Evolutionary conservation across 2,329 filamentous ascomycete species (phyloP).

Genomic region (Penicillium corylophilum): DNA sequence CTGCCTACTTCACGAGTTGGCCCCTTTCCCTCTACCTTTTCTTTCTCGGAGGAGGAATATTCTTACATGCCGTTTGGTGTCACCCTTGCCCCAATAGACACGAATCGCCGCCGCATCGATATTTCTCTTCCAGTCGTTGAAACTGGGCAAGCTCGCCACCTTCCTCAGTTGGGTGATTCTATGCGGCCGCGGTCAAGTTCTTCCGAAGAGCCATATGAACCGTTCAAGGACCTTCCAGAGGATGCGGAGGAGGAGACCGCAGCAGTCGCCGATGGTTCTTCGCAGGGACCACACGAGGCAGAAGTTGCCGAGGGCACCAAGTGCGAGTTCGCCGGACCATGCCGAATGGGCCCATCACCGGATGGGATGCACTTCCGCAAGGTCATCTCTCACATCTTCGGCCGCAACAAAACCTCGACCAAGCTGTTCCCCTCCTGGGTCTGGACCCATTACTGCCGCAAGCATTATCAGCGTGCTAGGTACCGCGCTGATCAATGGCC

Average conservation of each 20-base stretch:
- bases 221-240: too few relatives aligned
- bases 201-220: too few relatives aligned
- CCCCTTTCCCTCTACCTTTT: too few relatives aligned
- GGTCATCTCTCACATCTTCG: slow-evolving; percentile 77
- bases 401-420: slow-evolving; percentile 77
- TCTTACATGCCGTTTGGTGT: neutral
- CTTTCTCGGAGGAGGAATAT: too few relatives aligned
- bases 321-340: slow-evolving; percentile 17
- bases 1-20: too few relatives aligned
- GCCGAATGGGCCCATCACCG: slow-evolving; percentile 18
- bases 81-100: neutral
- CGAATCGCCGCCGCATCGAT: neutral
- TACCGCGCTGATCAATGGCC: slow-evolving; percentile 64
- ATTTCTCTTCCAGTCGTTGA: neutral
- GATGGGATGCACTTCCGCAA: slow-evolving; percentile 60
- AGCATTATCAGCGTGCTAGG: slow-evolving; percentile 75
- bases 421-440: slow-evolving; percentile 65
- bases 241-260: too few relatives aligned
- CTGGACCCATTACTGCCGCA: slow-evolving; percentile 77
- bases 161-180: too few relatives aligned
- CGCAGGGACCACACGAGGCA: too few relatives aligned
- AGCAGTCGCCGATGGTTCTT: too few relatives aligned
- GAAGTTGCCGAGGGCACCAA: neutral
- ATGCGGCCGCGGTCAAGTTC: too few relatives aligned
- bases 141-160: neutral